These are phyloP conservation scores for Butyriboletus appendiculatus DNA, from an alignment of 1,284 basidiomycete species.

Conservation along the genomic window DNA sequence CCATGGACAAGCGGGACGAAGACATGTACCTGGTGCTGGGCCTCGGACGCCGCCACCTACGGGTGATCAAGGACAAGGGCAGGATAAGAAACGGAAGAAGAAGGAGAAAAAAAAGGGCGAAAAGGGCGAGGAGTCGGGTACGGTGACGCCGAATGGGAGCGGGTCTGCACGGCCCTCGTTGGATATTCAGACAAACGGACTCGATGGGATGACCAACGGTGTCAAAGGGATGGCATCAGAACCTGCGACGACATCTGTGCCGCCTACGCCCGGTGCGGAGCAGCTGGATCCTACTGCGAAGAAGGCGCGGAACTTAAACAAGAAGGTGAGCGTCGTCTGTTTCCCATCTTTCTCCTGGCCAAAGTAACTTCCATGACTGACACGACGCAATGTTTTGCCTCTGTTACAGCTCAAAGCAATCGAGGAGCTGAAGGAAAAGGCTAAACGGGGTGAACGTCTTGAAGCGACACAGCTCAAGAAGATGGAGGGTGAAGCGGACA, in stretches of 20 bases:
- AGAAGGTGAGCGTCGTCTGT: constrained; percentile 65
- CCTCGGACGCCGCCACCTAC: constrained; percentile 47
- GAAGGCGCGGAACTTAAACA: constrained; percentile 91
- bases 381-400: not conserved
- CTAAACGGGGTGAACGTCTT: constrained; percentile 82
- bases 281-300: constrained; percentile 80
- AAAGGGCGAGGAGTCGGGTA: constrained; percentile 33
- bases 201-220: constrained; percentile 1
- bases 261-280: constrained; percentile 60
- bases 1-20: constrained; percentile 31
- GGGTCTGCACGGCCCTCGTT: constrained; percentile 37
- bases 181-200: constrained; percentile 36
- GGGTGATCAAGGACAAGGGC: constrained; percentile 31
- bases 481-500: constrained; percentile 86
- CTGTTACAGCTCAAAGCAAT: constrained; percentile 83
- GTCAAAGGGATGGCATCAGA: constrained; percentile 3
- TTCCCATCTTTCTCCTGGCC: not conserved
- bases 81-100: constrained; percentile 56
- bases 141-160: constrained; percentile 31
- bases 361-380: constrained; percentile 2
- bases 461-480: constrained; percentile 95
- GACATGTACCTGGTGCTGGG: constrained; percentile 72
- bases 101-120: constrained; percentile 55
- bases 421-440: constrained; percentile 92
- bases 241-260: constrained; percentile 41